Base-by-base conservation (phyloP, 225 moss, liverwort and hornwort species). In the Sphagnum tenellum region DNA sequence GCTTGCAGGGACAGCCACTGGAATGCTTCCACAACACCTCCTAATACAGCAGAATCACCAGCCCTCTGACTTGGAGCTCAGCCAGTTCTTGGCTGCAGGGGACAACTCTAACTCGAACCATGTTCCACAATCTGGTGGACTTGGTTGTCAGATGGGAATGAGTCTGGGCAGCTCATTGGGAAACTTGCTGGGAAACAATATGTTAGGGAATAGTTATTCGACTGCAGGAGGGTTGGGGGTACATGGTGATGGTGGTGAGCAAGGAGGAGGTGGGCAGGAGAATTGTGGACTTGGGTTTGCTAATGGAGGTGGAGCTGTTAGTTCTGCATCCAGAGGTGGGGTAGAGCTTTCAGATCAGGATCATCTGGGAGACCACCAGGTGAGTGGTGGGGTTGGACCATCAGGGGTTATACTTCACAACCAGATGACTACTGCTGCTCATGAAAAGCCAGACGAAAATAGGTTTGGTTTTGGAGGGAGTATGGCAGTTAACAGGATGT, bases 1-100 rank as follows among this genome's bases (percentile, higher is more conserved):
- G 75, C 76, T 96, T n/a, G 88, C 90, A 5, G 73, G 81, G 70
- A 50, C 85, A 7, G 89, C 86, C 47, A 80, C 73, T 10, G 77
- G 83, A 50, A 79, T 96, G 47, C 77, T 91, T 10, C 49, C 75
- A 4, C 66, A 67, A 45, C 70, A 77, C 3, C 60, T 65, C 12
- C 76, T 76, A 44, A 71, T 63, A 14, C 53, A 77, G 50, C 64
- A 45, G 55, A 29, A 29, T 29, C 29, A 66, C 59, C 74, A 57
- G 9, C 47, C 65, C 7, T 46, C 79, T 2, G 90, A 88, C 62
- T 63, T 71, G 44, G 63, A 80, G 8, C 66, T 91, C 44, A 78
- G 76, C 71, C 89, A 91, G 72, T 80, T 83, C 9, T 74, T 83
- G 66, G 80, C 77, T 63, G 48, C 80, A 12, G 76, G 87, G 8